Percentiles rank a stretch among this genome's conserved stretches.
phyloP scores from a whole-genome alignment of 345 rosid genomes.

The Garcia nutans region DNA sequence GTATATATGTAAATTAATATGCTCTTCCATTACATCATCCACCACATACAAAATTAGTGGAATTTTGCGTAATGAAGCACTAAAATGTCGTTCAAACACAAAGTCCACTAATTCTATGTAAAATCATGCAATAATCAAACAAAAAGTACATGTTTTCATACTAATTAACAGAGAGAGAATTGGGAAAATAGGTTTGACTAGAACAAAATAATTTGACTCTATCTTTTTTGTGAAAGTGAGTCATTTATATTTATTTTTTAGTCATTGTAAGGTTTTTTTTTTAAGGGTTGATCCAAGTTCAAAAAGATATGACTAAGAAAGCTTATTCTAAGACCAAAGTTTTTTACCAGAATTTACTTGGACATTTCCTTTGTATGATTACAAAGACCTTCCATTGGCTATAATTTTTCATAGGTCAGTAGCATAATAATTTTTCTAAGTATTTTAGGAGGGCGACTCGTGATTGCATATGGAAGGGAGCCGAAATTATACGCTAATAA shows the following conservation, averaged over 20 bases:
- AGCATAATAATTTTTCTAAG: too few relatives aligned
- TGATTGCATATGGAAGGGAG: too few relatives aligned
- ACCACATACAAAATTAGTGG: slow-evolving; percentile 8
- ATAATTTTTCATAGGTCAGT: too few relatives aligned
- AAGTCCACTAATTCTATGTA: background rate
- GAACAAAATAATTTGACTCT: background rate
- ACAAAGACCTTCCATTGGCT: background rate
- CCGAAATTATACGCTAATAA: too few relatives aligned
- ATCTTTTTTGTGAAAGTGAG: background rate
- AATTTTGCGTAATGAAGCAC: slow-evolving; percentile 17
- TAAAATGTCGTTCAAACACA: background rate
- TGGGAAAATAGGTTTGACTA: slow-evolving; percentile 1
- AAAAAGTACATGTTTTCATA: background rate
- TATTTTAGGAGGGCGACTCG: too few relatives aligned
- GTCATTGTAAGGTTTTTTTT: too few relatives aligned
- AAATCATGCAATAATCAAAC: background rate
- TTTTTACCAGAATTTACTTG: background rate
- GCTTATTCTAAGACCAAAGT: background rate
- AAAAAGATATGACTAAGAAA: background rate
- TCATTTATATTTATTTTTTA: background rate
- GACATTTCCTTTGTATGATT: background rate
- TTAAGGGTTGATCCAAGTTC: background rate
- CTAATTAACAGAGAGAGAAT: background rate
- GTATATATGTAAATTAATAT: background rate
- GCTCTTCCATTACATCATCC: slow-evolving; percentile 4